phyloP scores from a whole-genome alignment of 805 yeast species.

The Starmerella roubikii region DNA sequence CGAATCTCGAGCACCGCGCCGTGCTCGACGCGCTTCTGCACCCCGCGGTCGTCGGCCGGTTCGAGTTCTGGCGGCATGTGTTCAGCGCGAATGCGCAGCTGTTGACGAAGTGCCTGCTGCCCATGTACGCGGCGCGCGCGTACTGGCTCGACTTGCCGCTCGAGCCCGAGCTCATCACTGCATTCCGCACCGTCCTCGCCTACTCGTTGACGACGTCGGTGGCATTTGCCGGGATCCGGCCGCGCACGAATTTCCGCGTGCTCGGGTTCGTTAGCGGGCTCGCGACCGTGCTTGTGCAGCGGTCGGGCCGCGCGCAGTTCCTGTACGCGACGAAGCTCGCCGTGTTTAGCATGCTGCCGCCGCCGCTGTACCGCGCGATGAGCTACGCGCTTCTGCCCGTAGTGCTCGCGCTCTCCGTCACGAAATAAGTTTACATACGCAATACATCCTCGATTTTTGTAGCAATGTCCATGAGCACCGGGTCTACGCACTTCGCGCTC shows the following conservation, averaged over 20 bases:
- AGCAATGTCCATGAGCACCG: slow-evolving; percentile 8
- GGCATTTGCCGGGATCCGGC: slow-evolving; percentile 31
- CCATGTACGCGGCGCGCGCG: slow-evolving; percentile 20
- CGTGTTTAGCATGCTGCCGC: slow-evolving; percentile 23
- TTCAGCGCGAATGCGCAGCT: slow-evolving; percentile 19
- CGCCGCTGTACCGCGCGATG: slow-evolving; percentile 22
- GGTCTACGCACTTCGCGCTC: slow-evolving; percentile 12
- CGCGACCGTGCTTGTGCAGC: slow-evolving; percentile 29
- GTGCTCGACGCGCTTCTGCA: slow-evolving; percentile 26
- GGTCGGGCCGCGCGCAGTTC: slow-evolving; percentile 25
- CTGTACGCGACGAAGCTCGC: slow-evolving; percentile 28
- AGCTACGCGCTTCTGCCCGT: slow-evolving; percentile 25
- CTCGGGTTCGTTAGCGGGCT: slow-evolving; percentile 32
- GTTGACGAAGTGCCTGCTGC: slow-evolving; percentile 23
- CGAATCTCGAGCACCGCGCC: slow-evolving; percentile 25
- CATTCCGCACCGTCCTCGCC: slow-evolving; percentile 25
- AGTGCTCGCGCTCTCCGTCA: slow-evolving; percentile 20
- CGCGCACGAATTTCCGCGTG: slow-evolving; percentile 24
- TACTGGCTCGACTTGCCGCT: slow-evolving; percentile 1
- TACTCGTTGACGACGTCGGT: slow-evolving; percentile 27
- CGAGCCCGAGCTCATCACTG: slow-evolving; percentile 12
- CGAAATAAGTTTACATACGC: neutral
- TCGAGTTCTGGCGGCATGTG: slow-evolving; percentile 19
- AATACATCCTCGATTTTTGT: slow-evolving; percentile 1
- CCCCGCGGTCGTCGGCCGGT: slow-evolving; percentile 22